Conservation (phyloP, 495 filamentous ascomycete genomes). For the Trichodelitschia bisporula region DNA sequence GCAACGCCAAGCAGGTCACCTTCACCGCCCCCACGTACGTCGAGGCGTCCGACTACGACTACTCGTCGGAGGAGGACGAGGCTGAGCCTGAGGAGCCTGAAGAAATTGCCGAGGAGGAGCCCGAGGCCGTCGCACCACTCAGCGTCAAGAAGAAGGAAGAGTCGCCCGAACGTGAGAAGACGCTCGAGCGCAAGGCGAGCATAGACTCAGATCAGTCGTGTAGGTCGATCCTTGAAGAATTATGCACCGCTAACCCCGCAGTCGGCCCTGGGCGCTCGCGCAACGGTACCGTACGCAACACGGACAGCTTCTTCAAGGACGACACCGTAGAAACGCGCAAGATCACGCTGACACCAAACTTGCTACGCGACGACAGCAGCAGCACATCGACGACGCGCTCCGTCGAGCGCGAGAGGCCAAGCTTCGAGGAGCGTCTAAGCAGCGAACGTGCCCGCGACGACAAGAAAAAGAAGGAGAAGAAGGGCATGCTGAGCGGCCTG, state of each 20-base stretch:
- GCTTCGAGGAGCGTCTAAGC: slow-evolving; percentile 33
- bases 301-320: slow-evolving; percentile 92
- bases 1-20: slow-evolving; percentile 70
- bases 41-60: slow-evolving; percentile 76
- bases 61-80: slow-evolving; percentile 59
- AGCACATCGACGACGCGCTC: slow-evolving; percentile 20
- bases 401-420: slow-evolving; percentile 8
- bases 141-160: slow-evolving; percentile 10
- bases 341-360: slow-evolving; percentile 83
- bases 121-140: slow-evolving; percentile 11
- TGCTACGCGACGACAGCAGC: slow-evolving; percentile 63
- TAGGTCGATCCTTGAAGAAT: slow-evolving; percentile 2
- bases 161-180: slow-evolving; percentile 30
- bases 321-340: slow-evolving; percentile 89
- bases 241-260: no score
- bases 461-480: slow-evolving; percentile 75
- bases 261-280: slow-evolving; percentile 37
- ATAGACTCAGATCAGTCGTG: no score
- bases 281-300: slow-evolving; percentile 67
- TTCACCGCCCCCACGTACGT: slow-evolving; percentile 62
- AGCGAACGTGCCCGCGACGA: slow-evolving; percentile 24
- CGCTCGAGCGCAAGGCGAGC: slow-evolving; percentile 31
- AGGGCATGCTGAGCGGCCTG: slow-evolving; percentile 73
- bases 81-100: slow-evolving; percentile 19
- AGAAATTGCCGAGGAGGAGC: slow-evolving; percentile 8